These are phyloP conservation scores for Penicillium mononematosum DNA, from an alignment of 495 filamentous ascomycete species.

Conservation along the genomic window DNA sequence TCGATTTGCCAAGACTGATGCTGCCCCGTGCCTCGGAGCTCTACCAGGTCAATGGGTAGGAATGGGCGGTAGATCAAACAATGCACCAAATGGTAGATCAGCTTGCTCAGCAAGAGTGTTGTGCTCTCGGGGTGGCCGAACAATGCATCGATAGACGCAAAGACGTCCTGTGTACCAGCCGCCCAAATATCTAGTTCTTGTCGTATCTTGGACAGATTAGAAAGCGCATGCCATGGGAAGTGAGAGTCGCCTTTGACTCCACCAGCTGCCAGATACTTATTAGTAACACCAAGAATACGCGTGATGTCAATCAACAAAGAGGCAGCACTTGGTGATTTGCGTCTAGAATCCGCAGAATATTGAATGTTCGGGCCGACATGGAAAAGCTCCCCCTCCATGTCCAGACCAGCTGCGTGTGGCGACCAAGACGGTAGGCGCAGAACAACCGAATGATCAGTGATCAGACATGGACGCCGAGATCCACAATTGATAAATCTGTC, in stretches of 20 bases:
- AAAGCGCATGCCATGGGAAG: slow-evolving; percentile 84
- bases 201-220: slow-evolving; percentile 79
- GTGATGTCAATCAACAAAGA: slow-evolving; percentile 80
- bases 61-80: slow-evolving; percentile 84
- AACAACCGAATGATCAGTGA: slow-evolving; percentile 70
- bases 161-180: slow-evolving; percentile 74
- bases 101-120: slow-evolving; percentile 73
- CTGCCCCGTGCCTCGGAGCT: slow-evolving; percentile 73
- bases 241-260: slow-evolving; percentile 86
- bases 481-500: slow-evolving; percentile 77
- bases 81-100: slow-evolving; percentile 81
- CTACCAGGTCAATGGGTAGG: slow-evolving; percentile 75
- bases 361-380: slow-evolving; percentile 70
- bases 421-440: slow-evolving; percentile 70
- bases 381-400: slow-evolving; percentile 72
- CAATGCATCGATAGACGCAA: slow-evolving; percentile 68
- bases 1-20: slow-evolving; percentile 91
- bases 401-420: slow-evolving; percentile 49
- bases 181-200: slow-evolving; percentile 84
- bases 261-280: slow-evolving; percentile 77
- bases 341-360: slow-evolving; percentile 62
- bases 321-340: slow-evolving; percentile 65
- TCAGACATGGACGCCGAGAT: slow-evolving; percentile 72
- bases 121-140: slow-evolving; percentile 78
- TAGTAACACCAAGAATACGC: slow-evolving; percentile 77